A percentile compares a stretch with the other conserved stretches of the same genome.
phyloP scores from a whole-genome alignment of 2,329 filamentous ascomycete genomes.

The Aspergillus sojae region DNA sequence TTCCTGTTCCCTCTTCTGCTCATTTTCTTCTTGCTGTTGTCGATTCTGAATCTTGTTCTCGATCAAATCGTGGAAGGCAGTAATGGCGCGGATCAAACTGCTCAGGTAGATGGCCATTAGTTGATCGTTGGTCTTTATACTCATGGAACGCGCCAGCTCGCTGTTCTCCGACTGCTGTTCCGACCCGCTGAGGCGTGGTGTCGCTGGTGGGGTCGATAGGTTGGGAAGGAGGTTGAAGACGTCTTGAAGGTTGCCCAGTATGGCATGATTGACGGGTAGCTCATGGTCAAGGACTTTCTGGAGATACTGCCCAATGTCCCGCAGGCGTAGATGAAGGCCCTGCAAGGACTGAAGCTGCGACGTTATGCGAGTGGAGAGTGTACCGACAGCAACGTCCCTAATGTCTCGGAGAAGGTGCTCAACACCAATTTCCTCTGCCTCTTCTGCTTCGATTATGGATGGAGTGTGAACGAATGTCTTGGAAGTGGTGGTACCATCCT shows the following conservation, averaged over 20 bases:
- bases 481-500: conserved; percentile 96
- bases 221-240: conserved; percentile 98
- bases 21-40: conserved; percentile 94
- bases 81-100: conserved; percentile 95
- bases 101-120: conserved; percentile 98
- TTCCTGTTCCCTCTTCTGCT: conserved; percentile 72
- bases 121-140: conserved; percentile 98
- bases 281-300: conserved; percentile 93
- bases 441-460: conserved; percentile 97
- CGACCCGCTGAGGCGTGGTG: conserved; percentile 59
- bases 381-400: conserved; percentile 95
- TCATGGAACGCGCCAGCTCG: conserved; percentile 94
- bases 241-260: conserved; percentile 97
- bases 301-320: conserved; percentile 93
- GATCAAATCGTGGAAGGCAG: conserved; percentile 97
- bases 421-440: conserved; percentile 98
- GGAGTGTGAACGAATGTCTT: conserved; percentile 99
- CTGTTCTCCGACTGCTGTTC: conserved; percentile 67
- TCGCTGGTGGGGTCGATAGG: conserved; percentile 77
- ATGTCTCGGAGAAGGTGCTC: conserved; percentile 98
- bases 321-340: conserved; percentile 88
- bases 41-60: conserved; percentile 99
- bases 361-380: conserved; percentile 92
- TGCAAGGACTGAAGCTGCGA: conserved; percentile 97
- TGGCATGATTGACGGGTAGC: conserved; percentile 94